Base-by-base conservation (phyloP, 1,284 basidiomycete genomes). In the Puccinia hordei region DNA sequence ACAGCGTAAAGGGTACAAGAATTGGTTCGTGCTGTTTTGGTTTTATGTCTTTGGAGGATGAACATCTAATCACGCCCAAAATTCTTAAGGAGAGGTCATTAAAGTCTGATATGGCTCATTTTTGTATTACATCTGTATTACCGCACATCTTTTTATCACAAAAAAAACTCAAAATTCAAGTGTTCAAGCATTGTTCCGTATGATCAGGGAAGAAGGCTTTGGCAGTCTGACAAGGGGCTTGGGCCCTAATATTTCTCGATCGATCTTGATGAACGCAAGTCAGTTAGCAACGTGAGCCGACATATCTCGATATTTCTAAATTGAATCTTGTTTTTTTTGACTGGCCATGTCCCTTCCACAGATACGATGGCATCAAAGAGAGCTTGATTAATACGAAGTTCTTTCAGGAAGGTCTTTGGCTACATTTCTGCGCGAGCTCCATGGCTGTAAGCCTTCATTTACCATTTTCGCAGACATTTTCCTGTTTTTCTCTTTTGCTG, bases 291-390 rank as follows among this genome's bases (percentile, higher is more conserved):
- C 92, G 90, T 92, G 84, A 84, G 91, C 88, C 12, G 15, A 51
- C 49, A 51, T n/a, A n/a, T n/a, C 49, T 4, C 17, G 1, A 75
- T n/a, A 61, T 6, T 27, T 33, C 2, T 10, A 51, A 30, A 27
- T 33, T 9, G 35, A n/a, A 19, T 71, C 44, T 69, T 59, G n/a
- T 1, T 27, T 24, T 24, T 72, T 24, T n/a, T 10, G 5, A 38
- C 30, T 12, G n/a, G 19, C 35, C 35, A 10, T 3, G 6, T 41
- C 41, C 17, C 19, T 63, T n/a, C 17, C 13, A 1, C 82, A 94
- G 92, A 30, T 95, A 95, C 85, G 94, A 95, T 86, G 92, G 92
- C 85, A 94, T 94, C 89, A 95, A 96, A 86, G 87, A 90, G 3
- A 89, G 91, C 83, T 87, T 95, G 13, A 85, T 95, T 55, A 90